phyloP scores from a whole-genome alignment of 441 rosid genomes.

The Syzygium malaccense region DNA sequence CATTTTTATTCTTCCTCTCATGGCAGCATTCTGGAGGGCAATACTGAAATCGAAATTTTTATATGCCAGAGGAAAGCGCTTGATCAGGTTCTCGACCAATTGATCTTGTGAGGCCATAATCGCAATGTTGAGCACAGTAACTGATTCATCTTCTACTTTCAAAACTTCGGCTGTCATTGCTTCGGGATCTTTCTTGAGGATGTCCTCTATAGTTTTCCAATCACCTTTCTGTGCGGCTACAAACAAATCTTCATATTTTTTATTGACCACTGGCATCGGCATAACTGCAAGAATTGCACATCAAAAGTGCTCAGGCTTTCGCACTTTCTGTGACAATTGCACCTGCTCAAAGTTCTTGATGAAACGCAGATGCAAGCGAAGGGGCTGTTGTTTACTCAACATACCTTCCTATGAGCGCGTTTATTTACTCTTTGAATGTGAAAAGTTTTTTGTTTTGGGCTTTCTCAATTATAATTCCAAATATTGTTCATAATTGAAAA shows the following conservation, averaged over 20 bases:
- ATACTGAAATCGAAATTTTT: neutral
- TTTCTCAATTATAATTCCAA: too few species aligned
- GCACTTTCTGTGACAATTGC: neutral
- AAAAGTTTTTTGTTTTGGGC: neutral
- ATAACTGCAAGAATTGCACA: neutral
- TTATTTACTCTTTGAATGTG: neutral
- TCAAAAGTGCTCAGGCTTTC: neutral
- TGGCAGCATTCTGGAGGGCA: neutral
- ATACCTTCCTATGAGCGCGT: neutral
- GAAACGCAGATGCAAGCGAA: neutral
- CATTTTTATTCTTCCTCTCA: rapidly evolving
- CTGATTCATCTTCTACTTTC: rapidly evolving
- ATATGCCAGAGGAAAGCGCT: rapidly evolving
- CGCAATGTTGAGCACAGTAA: neutral
- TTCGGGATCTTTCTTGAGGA: rapidly evolving
- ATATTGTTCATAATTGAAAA: too few species aligned
- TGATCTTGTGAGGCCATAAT: neutral
- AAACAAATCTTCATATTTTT: rapidly evolving
- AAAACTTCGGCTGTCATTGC: rapidly evolving
- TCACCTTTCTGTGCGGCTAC: neutral
- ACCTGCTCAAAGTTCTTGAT: neutral
- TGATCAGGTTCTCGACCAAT: neutral
- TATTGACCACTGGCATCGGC: neutral
- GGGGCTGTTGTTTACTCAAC: neutral
- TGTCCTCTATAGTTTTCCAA: neutral